phyloP scores from a whole-genome alignment of 306 rosid genomes.

The Lotus japonicus region DNA sequence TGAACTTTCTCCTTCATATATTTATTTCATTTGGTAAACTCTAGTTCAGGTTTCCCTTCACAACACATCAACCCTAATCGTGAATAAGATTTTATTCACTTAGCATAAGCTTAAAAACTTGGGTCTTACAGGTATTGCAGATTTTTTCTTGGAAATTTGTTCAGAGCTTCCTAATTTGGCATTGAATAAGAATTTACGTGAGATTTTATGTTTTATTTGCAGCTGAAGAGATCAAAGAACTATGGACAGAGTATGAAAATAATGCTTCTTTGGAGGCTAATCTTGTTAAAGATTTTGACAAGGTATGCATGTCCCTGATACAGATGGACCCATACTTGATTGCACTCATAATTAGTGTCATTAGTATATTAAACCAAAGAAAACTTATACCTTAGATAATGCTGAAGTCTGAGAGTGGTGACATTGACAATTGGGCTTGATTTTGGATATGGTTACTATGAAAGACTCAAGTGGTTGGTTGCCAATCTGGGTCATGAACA shows the following conservation, averaged over 20 bases:
- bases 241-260: constrained; percentile 86
- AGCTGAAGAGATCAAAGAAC: constrained; percentile 93
- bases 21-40: too few species aligned
- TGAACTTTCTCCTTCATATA: too few species aligned
- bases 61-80: too few species aligned
- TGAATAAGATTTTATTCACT: too few species aligned
- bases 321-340: not conserved
- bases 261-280: constrained; percentile 94
- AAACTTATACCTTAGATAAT: not conserved
- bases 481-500: not conserved
- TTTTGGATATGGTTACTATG: not conserved
- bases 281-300: constrained; percentile 91
- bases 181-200: constrained; percentile 5
- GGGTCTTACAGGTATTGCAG: constrained; percentile 59
- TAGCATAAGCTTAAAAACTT: too few species aligned
- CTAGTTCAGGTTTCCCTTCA: too few species aligned
- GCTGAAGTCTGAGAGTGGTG: not conserved
- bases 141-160: not conserved
- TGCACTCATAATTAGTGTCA: not conserved
- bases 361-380: not conserved
- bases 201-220: constrained; percentile 18
- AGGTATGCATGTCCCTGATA: constrained; percentile 36
- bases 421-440: not conserved
- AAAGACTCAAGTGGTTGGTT: not conserved
- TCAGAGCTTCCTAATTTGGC: constrained; percentile 6